Conservation (phyloP, 2,329 filamentous ascomycete genomes). For the Trichophyton simii region DNA sequence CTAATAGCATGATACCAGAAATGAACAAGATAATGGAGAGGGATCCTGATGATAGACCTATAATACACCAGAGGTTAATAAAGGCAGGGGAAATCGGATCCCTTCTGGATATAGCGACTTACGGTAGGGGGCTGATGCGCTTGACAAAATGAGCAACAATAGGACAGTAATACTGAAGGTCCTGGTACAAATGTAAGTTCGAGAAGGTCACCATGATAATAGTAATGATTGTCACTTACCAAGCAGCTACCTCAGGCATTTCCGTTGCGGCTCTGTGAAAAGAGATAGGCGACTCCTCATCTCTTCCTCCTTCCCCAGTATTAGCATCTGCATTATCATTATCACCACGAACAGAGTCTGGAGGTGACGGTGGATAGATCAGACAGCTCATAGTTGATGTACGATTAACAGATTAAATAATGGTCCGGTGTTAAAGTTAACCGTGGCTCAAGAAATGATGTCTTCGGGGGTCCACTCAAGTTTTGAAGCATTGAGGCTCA, state of each 20-base stretch:
- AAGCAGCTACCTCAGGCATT: not conserved
- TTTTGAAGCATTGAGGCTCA: not conserved
- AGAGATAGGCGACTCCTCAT: no score
- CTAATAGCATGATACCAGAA: conserved; percentile 28
- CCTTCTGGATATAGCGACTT: not conserved
- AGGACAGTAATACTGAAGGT: not conserved
- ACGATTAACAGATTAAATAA: not conserved
- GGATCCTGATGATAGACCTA: conserved; percentile 37
- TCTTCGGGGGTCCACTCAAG: not conserved
- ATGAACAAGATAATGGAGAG: conserved; percentile 31
- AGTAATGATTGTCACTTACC: not conserved
- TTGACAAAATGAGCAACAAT: not conserved
- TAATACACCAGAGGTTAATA: not conserved
- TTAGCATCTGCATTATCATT: no score
- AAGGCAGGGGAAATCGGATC: not conserved
- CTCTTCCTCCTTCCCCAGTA: no score
- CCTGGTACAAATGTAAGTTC: not conserved
- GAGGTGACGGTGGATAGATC: not conserved
- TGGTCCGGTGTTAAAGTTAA: not conserved
- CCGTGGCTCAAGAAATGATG: not conserved
- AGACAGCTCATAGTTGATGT: not conserved
- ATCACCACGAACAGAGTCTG: not conserved
- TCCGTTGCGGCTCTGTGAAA: no score
- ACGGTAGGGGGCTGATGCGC: not conserved
- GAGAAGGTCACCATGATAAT: not conserved